Evolutionary conservation across 768 basidiomycete species (phyloP), one percentile per base, ranked within the genome.

Genomic region (Phaeotremella skinneri): DNA sequence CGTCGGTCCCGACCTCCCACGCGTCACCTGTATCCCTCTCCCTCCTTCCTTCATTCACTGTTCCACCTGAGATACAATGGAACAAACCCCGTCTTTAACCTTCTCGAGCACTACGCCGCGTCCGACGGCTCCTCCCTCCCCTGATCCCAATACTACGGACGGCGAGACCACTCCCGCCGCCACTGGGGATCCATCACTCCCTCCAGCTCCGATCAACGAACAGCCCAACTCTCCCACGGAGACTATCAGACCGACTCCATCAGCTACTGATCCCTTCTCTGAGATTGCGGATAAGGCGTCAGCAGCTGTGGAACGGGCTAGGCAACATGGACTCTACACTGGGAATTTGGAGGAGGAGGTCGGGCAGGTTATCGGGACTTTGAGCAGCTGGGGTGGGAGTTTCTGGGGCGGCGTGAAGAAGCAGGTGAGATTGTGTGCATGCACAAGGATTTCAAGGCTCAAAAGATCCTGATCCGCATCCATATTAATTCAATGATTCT

Each of bases 331-430:
- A 14, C 23, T 45, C 7, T 45, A 45, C 20, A 21, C 43, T 6
- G 43, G 58, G 14, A 63, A 60, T 23, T 53, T 96, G 43, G 87
- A 93, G 69, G 87, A 93, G 69, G 91, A 96, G 76, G 89, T 96
- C 14, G 82, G 83, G 1, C 87, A 94, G 69, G 91, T 91, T 23
- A 84, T 93, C 41, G 89, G 89, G n/a, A 87, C 90, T 69, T 80
- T 94, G 37, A 72, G 59, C 17, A 64, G 63, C 30, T 77, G 76
- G 76, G 63, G 63, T 13, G 85, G 86, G 27, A 81, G 87, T 52
- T 86, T 91, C 72, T 96, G 92, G 92, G 90, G 90, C 45, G 88
- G 90, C 29, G 88, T 93, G 71, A 84, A 85, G 80, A 89, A 87
- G 75, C 91, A 92, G 85, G 91, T 85, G 66, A 63, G 84, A 48